These are phyloP conservation scores for Arthrinium puccinioides DNA, from an alignment of 2,329 filamentous ascomycete species.

Conservation along the genomic window DNA sequence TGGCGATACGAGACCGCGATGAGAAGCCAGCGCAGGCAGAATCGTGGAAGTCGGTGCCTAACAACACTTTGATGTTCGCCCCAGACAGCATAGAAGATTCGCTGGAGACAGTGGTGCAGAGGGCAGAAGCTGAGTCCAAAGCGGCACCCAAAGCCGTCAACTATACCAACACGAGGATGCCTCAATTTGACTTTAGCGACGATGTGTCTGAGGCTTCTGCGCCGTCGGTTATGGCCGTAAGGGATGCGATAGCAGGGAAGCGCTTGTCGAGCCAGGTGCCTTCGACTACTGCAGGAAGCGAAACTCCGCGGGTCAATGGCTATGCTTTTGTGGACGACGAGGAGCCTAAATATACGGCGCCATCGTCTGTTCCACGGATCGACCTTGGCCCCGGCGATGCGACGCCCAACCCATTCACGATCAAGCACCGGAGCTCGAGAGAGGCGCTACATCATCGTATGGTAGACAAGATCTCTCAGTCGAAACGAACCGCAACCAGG, in stretches of 20 bases:
- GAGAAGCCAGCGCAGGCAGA: slow-evolving; percentile 71
- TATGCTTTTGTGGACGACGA: slow-evolving; percentile 92
- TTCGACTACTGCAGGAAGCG: slow-evolving; percentile 52
- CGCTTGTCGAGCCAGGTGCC: slow-evolving; percentile 57
- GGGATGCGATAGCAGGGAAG: slow-evolving; percentile 73
- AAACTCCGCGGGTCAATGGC: slow-evolving; percentile 86
- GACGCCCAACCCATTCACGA: slow-evolving; percentile 73
- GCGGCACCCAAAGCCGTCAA: slow-evolving; percentile 71
- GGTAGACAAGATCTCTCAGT: slow-evolving; percentile 73
- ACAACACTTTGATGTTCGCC: slow-evolving; percentile 83
- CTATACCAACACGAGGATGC: slow-evolving; percentile 78
- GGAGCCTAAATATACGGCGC: slow-evolving; percentile 40
- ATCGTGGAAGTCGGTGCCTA: slow-evolving; percentile 65
- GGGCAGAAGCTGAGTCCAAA: slow-evolving; percentile 61
- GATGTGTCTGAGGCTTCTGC: slow-evolving; percentile 45
- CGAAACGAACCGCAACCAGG: slow-evolving; percentile 56
- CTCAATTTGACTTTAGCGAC: slow-evolving; percentile 34
- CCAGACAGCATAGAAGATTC: slow-evolving; percentile 58
- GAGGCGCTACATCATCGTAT: slow-evolving; percentile 81
- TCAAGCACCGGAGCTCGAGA: slow-evolving; percentile 65
- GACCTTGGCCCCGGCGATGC: slow-evolving; percentile 52
- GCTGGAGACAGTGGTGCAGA: slow-evolving; percentile 57
- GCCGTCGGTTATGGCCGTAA: slow-evolving; percentile 76
- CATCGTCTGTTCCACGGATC: slow-evolving; percentile 35
- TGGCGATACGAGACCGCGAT: slow-evolving; percentile 60